Evolutionary conservation across 1,284 basidiomycete species (phyloP).

Genomic region (Ceraceosorus guamensis): DNA sequence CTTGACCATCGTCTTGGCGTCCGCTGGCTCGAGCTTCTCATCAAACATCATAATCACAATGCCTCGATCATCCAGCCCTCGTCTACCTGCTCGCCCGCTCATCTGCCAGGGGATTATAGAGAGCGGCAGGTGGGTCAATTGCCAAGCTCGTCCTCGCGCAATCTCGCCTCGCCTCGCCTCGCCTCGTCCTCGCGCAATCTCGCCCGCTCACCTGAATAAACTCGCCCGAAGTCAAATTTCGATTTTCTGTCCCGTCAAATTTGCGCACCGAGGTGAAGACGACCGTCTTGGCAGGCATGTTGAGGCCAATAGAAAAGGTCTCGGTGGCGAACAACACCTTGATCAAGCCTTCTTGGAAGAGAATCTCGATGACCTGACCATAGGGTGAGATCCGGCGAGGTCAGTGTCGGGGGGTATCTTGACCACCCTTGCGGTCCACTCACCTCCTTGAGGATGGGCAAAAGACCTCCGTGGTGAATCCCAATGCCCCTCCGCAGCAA

Average conservation of each 20-base stretch:
- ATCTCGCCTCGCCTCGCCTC: no score
- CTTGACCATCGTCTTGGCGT: constrained; percentile 96
- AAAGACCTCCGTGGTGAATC: constrained; percentile 94
- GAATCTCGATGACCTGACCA: constrained; percentile 98
- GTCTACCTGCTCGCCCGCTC: constrained; percentile 94
- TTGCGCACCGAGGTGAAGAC: constrained; percentile 94
- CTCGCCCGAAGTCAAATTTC: constrained; percentile 59
- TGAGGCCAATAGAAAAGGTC: constrained; percentile 97
- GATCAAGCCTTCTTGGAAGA: constrained; percentile 98
- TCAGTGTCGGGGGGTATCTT: no score
- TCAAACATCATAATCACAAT: constrained; percentile 99
- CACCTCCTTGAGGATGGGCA: constrained; percentile 96
- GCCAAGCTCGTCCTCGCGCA: constrained; percentile 22
- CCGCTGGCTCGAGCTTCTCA: constrained; percentile 86
- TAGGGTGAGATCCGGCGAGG: no score
- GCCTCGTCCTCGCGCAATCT: no score
- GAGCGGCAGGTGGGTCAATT: background rate
- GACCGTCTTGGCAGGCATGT: constrained; percentile 99
- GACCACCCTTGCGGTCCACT: no score
- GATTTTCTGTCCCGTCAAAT: constrained; percentile 90
- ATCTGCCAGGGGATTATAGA: constrained; percentile 59
- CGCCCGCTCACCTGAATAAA: constrained; percentile 49
- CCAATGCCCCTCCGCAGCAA: constrained; percentile 92
- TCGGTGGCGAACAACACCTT: constrained; percentile 98
- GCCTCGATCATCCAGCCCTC: constrained; percentile 95